phyloP scores from a whole-genome alignment of 345 rosid genomes.

The Turritis glabra region DNA sequence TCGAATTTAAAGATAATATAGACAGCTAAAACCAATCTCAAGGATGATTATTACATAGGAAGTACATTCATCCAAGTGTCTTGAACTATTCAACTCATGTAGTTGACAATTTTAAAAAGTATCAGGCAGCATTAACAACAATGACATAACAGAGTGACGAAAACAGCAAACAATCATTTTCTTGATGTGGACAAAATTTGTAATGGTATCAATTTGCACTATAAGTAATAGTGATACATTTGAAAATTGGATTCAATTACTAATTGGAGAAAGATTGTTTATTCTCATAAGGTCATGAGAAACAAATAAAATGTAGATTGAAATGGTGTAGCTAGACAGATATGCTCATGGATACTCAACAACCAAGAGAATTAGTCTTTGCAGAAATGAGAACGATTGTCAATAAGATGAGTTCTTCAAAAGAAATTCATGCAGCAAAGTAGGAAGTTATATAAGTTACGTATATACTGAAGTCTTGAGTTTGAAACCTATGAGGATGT shows the following conservation, averaged over 20 bases:
- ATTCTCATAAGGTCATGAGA: background rate
- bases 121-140: constrained; percentile 9
- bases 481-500: background rate
- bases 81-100: background rate
- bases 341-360: background rate
- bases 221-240: background rate
- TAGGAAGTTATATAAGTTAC: background rate
- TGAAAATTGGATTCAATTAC: background rate
- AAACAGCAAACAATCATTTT: background rate
- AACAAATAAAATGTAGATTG: background rate
- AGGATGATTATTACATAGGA: background rate
- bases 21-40: constrained; percentile 1
- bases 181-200: background rate
- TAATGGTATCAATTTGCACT: constrained; percentile 6
- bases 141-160: background rate
- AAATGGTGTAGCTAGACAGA: constrained; percentile 6
- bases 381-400: background rate
- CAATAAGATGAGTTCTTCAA: background rate
- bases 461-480: background rate
- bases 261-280: background rate
- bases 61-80: background rate
- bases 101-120: background rate
- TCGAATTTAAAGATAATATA: background rate
- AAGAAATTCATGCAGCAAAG: constrained; percentile 10
- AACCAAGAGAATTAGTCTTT: background rate